Percentiles rank a stretch among this genome's conserved stretches.
Evolutionary conservation across 2,329 filamentous ascomycete genomes (phyloP).

Genomic region (Thielaviopsis ethacetica): DNA sequence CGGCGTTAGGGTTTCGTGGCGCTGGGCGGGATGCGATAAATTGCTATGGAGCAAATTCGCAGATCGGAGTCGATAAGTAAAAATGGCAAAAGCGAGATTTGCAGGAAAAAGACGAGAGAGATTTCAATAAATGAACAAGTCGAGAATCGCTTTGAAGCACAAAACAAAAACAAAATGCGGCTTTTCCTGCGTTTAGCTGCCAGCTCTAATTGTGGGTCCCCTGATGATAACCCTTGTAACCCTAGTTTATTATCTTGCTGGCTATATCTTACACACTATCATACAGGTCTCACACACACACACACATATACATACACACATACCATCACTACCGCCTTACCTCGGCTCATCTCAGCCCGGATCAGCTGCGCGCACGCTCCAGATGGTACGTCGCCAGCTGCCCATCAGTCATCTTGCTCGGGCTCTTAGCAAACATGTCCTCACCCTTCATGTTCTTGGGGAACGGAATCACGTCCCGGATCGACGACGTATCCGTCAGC

Average conservation of each 20-base stretch:
- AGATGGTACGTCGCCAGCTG: constrained; percentile 33
- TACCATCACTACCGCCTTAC: not conserved
- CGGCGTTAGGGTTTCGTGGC: too few species aligned
- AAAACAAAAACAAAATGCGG: constrained; percentile 4
- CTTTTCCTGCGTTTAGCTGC: not conserved
- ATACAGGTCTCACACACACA: not conserved
- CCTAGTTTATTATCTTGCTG: not conserved
- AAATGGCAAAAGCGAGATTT: not conserved
- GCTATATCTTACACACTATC: not conserved
- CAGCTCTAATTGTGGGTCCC: not conserved
- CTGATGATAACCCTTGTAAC: not conserved
- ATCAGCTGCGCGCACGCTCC: constrained; percentile 14
- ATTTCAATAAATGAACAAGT: not conserved
- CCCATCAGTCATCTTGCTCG: constrained; percentile 47
- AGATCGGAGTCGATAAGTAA: not conserved
- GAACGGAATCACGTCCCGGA: constrained; percentile 91
- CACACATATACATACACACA: not conserved
- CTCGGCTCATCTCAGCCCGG: too few species aligned
- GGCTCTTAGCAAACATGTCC: constrained; percentile 68
- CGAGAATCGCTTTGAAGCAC: not conserved
- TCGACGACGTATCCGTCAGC: constrained; percentile 57
- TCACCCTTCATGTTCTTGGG: constrained; percentile 86
- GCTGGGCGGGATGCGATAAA: not conserved
- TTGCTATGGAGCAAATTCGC: not conserved
- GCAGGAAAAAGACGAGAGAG: not conserved